A percentile compares a stretch with the other conserved stretches of the same genome.
phyloP scores from a whole-genome alignment of 192 early-diverging fungal genomes.

The Polychytrium aggregatum region DNA sequence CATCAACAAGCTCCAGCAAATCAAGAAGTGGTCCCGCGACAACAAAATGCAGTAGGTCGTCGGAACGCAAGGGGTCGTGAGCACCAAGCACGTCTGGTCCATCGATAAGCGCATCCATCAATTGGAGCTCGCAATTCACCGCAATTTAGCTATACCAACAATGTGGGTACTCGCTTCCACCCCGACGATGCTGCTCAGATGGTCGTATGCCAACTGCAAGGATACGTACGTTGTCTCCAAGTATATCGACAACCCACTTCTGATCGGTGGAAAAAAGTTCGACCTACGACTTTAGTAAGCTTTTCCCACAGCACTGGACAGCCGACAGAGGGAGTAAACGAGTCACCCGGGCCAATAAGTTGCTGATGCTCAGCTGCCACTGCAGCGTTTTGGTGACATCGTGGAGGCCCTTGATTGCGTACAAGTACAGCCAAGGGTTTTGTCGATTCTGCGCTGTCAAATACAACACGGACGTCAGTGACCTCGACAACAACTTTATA shows the following conservation, averaged over 20 bases:
- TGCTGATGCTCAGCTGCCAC: too few relatives aligned
- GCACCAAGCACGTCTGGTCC: too few relatives aligned
- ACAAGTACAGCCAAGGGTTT: constrained; percentile 42
- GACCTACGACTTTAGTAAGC: constrained; percentile 43
- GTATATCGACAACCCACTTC: constrained; percentile 43
- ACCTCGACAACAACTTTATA: constrained; percentile 48
- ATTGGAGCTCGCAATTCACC: too few relatives aligned
- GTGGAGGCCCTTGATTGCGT: constrained; percentile 44
- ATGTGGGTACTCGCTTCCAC: too few relatives aligned
- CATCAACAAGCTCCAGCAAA: constrained; percentile 43
- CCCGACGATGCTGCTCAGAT: constrained; percentile 15
- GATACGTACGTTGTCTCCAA: constrained; percentile 44
- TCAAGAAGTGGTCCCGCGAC: constrained; percentile 48
- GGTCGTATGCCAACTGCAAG: constrained; percentile 46
- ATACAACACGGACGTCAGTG: constrained; percentile 35
- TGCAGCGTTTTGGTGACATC: constrained; percentile 37
- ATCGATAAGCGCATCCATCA: too few relatives aligned
- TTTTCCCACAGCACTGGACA: too few relatives aligned
- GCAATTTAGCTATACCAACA: too few relatives aligned
- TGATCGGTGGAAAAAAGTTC: constrained; percentile 50
- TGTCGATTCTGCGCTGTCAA: constrained; percentile 39
- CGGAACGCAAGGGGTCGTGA: too few relatives aligned
- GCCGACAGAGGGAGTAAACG: too few relatives aligned
- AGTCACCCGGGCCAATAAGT: too few relatives aligned
- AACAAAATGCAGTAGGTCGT: constrained; percentile 29